Evolutionary conservation across 148 eudicot species (phyloP).

Genomic region (Salicornia ramosissima): DNA sequence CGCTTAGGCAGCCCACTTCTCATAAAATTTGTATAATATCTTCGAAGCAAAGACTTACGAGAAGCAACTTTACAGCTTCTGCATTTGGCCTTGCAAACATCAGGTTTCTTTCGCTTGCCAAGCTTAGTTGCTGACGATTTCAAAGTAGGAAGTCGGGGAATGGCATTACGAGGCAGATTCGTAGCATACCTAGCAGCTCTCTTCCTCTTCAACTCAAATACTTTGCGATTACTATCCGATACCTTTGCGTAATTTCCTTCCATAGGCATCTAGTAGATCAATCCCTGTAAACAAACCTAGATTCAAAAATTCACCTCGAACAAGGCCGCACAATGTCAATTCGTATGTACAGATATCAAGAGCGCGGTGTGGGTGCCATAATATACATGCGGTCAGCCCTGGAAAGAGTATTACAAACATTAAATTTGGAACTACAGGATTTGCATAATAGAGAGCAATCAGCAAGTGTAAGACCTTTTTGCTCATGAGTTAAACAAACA

Average conservation of each 20-base stretch:
- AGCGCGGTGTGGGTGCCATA: conserved; percentile 22
- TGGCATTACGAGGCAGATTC: conserved; percentile 19
- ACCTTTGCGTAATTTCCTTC: conserved; percentile 63
- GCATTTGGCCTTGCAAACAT: conserved; percentile 35
- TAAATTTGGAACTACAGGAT: neutral
- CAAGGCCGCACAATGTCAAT: conserved; percentile 19
- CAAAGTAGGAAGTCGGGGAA: conserved; percentile 33
- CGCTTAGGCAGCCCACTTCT: conserved; percentile 63
- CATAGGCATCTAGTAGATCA: conserved; percentile 51
- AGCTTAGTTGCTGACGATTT: conserved; percentile 37
- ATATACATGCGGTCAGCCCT: conserved; percentile 26
- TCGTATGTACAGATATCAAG: conserved; percentile 23
- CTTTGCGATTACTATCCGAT: conserved; percentile 50
- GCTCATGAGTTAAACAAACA: neutral
- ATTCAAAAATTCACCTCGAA: conserved; percentile 33
- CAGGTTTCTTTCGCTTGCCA: conserved; percentile 68
- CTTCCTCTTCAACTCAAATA: conserved; percentile 56
- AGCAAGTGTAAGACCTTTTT: neutral
- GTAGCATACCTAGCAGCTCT: conserved; percentile 34
- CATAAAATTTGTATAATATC: conserved; percentile 53
- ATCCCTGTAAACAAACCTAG: conserved; percentile 43
- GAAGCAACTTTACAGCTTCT: conserved; percentile 32
- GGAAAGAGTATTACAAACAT: conserved; percentile 8
- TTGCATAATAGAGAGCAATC: neutral
- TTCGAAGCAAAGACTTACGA: conserved; percentile 36